Evolutionary conservation across 2,329 filamentous ascomycete genomes (phyloP), one percentile per base, ranked within the genome.

Genomic region (Thyridium curvatum): DNA sequence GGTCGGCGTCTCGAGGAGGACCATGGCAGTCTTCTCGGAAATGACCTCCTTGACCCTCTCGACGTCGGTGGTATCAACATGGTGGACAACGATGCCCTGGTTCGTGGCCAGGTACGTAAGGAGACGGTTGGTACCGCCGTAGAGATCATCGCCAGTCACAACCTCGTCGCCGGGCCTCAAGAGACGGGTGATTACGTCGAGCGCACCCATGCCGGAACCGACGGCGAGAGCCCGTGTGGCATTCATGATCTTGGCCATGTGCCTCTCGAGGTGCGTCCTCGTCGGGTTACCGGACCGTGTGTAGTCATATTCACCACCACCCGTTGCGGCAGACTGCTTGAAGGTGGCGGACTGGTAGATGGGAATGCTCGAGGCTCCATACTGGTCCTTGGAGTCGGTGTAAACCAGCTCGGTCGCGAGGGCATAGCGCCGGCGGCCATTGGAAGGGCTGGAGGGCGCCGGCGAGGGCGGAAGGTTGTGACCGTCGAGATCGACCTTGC

Each of bases 331-430:
- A 16, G 77, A 78, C 65, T 97, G 93, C 68, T 98, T 98, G 73
- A 98, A 98, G 30, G 93, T 98, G 35, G 93, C 94, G 35, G 88
- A 94, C 75, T 95, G 93, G 65, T 98, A 98, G 58, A 98, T 97
- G 39, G 93, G 93, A 53, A 94, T 84, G 62, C 90, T 97, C 52
- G 88, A 95, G 41, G 93, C 79, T 57, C 94, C 94, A 71, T 97
- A 96, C 69, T 98, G 93, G 64, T 98, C 93, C 65, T 84, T 93
- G 60, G 84, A 82, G 53, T 98, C 93, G 37, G 91, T 97, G 63
- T 91, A 97, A 44, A 98, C 93, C 46, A 98, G 72, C 66, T 98
- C 93, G 4, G 93, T 98, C 41, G 91, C 91, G 44, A 98, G 78
- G 34, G 90, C 89, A 65, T 97, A 98, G 51, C 88, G 86, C 33